Evolutionary conservation across 306 rosid genomes (phyloP).

Genomic region (Citrullus colocynthis): DNA sequence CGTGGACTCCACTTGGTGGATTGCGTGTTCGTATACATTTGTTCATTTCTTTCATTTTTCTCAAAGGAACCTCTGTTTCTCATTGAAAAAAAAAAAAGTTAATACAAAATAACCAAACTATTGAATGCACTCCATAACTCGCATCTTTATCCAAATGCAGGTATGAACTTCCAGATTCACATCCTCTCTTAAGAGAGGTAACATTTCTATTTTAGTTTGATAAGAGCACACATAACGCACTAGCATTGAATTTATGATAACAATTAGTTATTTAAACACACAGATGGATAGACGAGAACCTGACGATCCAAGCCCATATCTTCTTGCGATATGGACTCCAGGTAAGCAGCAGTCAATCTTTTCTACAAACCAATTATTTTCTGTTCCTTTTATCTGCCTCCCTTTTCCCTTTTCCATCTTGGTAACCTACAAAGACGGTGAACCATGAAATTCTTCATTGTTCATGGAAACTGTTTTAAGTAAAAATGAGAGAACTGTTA

Average conservation of each 20-base stretch:
- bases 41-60: not conserved
- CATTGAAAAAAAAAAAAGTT: not conserved
- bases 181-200: conserved; percentile 72
- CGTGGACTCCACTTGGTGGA: not conserved
- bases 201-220: conserved; percentile 5
- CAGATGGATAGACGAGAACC: conserved; percentile 82
- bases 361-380: not conserved
- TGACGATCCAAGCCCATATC: conserved; percentile 94
- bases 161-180: conserved; percentile 95
- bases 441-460: not conserved
- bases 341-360: conserved; percentile 31
- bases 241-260: not conserved
- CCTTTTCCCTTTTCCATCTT: not conserved
- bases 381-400: not conserved
- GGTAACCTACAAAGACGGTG: not conserved
- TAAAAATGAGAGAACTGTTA: not conserved
- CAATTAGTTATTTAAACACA: conserved; percentile 8
- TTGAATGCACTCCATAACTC: conserved; percentile 11
- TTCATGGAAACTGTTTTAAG: not conserved
- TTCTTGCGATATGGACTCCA: conserved; percentile 96
- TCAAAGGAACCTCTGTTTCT: not conserved
- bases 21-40: not conserved
- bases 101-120: not conserved
- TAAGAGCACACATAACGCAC: not conserved
- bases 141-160: conserved; percentile 34